Base-by-base conservation (phyloP, 768 basidiomycete genomes). In the Suillus occidentalis region DNA sequence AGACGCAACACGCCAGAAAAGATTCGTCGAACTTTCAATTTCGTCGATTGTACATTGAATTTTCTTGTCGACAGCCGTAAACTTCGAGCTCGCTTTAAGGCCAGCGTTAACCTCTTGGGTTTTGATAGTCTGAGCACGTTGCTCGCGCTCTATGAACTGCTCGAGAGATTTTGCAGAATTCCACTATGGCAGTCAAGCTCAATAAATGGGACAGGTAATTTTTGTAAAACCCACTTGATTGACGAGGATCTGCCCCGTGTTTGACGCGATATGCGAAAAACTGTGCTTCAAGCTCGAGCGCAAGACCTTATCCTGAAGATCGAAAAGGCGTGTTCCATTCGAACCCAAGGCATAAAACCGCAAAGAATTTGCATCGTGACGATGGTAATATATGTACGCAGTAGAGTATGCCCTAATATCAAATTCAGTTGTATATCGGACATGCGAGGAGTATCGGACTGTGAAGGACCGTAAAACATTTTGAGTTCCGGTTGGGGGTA, bases 301-400 rank as follows among this genome's bases (percentile, higher is more conserved):
- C 68, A 70, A 74, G 10, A 70, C 71, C 55, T 69, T 71, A 56
- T 63, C 73, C 40, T 28, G 53, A 58, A 65, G 69, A 61, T 62
- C 42, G 60, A 63, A n/a, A 14, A 45, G 39, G 69, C 76, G 67
- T 45, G 76, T 72, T 14, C 70, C 65, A 12, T 80, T 71, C 5
- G 76, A 73, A 58, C 82, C 78, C 25, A 90, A 72, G 0, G 85
- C 76, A 69, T 92, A 88, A 67, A 89, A 91, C n/a, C 89, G 83
- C 65, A 91, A 77, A 5, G 86, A 84, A 7, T 76, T 73, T 20
- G 79, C 74, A n/a, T 80, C 72, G 45, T 89, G 88, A 14, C 85
- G 83, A 53, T 75, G 72, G 71, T 89, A 91, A 60, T 81, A 78
- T 45, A 88, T 78, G 43, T 85, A 64, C 63, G 72, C 66, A 69